phyloP scores from a whole-genome alignment of 2,329 filamentous ascomycete species.

The Phyllosticta paracitricarpa region DNA sequence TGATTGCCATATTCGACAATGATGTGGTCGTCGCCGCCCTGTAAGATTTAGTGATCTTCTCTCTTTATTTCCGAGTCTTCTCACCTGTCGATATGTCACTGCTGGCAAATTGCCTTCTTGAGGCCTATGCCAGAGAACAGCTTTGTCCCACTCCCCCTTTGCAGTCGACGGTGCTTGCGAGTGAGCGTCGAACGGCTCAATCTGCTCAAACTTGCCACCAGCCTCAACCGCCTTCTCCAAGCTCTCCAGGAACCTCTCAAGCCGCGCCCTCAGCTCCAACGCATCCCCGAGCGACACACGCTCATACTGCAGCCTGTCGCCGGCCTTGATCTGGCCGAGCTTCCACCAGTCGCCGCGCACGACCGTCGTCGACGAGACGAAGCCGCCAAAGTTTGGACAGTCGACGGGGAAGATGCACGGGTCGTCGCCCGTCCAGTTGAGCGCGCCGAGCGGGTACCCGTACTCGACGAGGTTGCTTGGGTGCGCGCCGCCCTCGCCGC shows the following conservation, averaged over 20 bases:
- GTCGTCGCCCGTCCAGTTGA: conserved; percentile 54
- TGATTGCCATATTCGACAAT: conserved; percentile 50
- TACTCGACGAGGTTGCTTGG: conserved; percentile 45
- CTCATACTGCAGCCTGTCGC: conserved; percentile 43
- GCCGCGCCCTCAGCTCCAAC: conserved; percentile 32
- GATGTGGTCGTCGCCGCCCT: conserved; percentile 37
- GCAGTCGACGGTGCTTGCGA: conserved; percentile 1
- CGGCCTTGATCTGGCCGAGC: conserved; percentile 51
- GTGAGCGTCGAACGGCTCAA: conserved; percentile 4
- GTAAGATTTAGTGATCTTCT: conserved; percentile 13
- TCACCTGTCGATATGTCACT: conserved; percentile 18
- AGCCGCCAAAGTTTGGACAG: conserved; percentile 51
- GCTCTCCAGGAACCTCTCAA: conserved; percentile 36
- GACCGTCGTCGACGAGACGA: conserved; percentile 47
- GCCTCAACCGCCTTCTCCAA: conserved; percentile 31
- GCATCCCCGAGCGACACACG: conserved; percentile 45
- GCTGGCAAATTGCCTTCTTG: conserved; percentile 15
- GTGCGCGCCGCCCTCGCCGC: conserved; percentile 54
- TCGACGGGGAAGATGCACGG: conserved; percentile 51
- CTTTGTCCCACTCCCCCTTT: conserved; percentile 12
- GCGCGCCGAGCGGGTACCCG: conserved; percentile 47
- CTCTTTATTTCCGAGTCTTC: not conserved
- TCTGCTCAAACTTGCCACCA: not conserved
- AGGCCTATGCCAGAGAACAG: conserved; percentile 21
- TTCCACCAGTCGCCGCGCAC: conserved; percentile 52